These are phyloP conservation scores for Cornus florida DNA, from an alignment of 148 eudicot genomes.

Conservation along the genomic window DNA sequence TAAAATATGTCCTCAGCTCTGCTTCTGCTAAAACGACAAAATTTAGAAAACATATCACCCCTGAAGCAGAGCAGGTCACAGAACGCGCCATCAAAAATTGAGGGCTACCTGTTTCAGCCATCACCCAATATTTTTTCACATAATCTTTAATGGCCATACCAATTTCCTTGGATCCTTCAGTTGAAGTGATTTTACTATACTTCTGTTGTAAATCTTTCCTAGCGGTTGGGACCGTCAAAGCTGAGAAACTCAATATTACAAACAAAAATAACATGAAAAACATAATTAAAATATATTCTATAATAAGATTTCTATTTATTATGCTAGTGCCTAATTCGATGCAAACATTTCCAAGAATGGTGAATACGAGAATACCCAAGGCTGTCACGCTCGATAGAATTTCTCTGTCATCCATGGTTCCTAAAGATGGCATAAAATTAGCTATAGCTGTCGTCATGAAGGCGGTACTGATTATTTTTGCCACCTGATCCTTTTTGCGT, in stretches of 20 bases:
- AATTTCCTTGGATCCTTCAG: not conserved
- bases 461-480: constrained; percentile 19
- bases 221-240: constrained; percentile 10
- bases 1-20: no score
- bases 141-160: not conserved
- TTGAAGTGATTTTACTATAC: not conserved
- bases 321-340: constrained; percentile 20
- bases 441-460: constrained; percentile 17
- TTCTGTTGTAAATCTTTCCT: constrained; percentile 15
- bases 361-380: constrained; percentile 23
- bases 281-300: constrained; percentile 1
- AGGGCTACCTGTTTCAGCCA: constrained; percentile 22
- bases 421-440: not conserved
- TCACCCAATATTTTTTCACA: constrained; percentile 22
- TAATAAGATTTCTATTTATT: not conserved
- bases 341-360: constrained; percentile 13
- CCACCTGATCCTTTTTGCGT: constrained; percentile 13
- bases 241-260: not conserved
- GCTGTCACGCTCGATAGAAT: constrained; percentile 21
- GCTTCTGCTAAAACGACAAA: no score
- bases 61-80: constrained; percentile 14
- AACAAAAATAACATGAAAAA: constrained; percentile 8
- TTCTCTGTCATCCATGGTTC: no score
- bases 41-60: constrained; percentile 4
- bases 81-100: constrained; percentile 25